Base-by-base conservation (phyloP, 148 eudicot species). In the Rheum nobile region DNA sequence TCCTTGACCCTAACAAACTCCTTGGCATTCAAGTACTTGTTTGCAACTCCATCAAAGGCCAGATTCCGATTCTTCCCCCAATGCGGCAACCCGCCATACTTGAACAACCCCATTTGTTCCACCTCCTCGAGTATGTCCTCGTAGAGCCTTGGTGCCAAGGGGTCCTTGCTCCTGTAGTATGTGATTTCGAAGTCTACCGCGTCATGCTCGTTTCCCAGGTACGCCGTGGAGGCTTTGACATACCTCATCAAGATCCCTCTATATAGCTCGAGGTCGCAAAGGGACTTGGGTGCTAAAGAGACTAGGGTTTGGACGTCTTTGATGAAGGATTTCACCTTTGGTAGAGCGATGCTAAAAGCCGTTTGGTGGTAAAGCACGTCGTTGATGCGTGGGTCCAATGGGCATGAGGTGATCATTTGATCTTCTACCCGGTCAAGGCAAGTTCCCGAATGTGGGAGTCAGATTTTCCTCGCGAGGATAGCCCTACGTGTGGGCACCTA, bases 51-150 rank as follows among this genome's bases (percentile, higher is more conserved):
- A 14, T 79, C 63, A 41, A 93, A 91, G 0, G 91, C 97, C 73
- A 91, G 41, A 42, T 91, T 91, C 8, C 95, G 78, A 67, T 93
- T 93, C 83, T 93, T 93, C 4, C 97, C 98, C 98, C 98, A 93
- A 24, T 93, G 97, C 8, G 98, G 97, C 26, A 86, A 16, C 2
- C 84, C 98, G 16, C 78, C 81, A 43, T 93, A 93, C 80, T 93
- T 93, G 68, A 86, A 89, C 48, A 89, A 9, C 0, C 88, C 98
- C 43, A 93, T 83, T 61, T 93, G 98, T 69, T 93, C 98, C 1
- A 91, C 80, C 73, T 93, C 97, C 43, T 93, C 93, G 0, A 93
- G 72, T 71, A 90, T 68, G 72, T 88, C 92, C 75, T 79, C 86
- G 8, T 72, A 84, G 10, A 91, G 82, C 75, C 93, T 79, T 10